phyloP scores from a whole-genome alignment of 345 rosid species.

The Odontarrhena argentea region DNA sequence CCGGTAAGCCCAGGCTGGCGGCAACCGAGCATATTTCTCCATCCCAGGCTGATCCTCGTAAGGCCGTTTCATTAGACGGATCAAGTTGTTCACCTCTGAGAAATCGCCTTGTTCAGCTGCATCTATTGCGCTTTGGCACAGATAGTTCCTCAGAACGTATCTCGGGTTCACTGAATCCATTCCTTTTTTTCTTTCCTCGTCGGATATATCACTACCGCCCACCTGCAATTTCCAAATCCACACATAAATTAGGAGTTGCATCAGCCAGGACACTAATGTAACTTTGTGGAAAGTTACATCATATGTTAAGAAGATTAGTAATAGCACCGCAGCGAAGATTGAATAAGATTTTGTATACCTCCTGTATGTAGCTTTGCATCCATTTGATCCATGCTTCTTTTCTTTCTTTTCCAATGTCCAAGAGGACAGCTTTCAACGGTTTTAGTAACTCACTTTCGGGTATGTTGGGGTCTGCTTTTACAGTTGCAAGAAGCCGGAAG shows the following conservation, averaged over 20 bases:
- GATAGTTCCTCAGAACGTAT: constrained; percentile 82
- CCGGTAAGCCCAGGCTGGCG: constrained; percentile 98
- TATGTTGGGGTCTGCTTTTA: constrained; percentile 69
- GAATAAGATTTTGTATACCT: constrained; percentile 49
- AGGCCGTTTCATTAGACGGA: constrained; percentile 76
- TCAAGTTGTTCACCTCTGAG: constrained; percentile 71
- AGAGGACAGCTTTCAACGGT: constrained; percentile 80
- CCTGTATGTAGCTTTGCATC: constrained; percentile 80
- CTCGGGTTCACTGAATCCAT: constrained; percentile 93
- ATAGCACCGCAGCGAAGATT: no score
- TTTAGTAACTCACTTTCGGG: constrained; percentile 65
- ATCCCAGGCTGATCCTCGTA: constrained; percentile 91
- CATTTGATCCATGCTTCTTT: constrained; percentile 92
- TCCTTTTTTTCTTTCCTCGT: constrained; percentile 73
- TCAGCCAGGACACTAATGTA: constrained; percentile 5
- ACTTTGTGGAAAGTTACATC: neutral
- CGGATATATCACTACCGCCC: constrained; percentile 60
- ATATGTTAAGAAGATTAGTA: neutral
- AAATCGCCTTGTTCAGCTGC: constrained; percentile 90
- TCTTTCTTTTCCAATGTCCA: constrained; percentile 96
- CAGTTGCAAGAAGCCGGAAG: constrained; percentile 76
- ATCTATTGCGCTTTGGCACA: constrained; percentile 93
- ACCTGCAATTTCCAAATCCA: constrained; percentile 50
- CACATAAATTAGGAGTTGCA: constrained; percentile 14
- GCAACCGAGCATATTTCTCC: constrained; percentile 94